Evolutionary conservation across 805 yeast species (phyloP).

Genomic region (Candida nitratophila): DNA sequence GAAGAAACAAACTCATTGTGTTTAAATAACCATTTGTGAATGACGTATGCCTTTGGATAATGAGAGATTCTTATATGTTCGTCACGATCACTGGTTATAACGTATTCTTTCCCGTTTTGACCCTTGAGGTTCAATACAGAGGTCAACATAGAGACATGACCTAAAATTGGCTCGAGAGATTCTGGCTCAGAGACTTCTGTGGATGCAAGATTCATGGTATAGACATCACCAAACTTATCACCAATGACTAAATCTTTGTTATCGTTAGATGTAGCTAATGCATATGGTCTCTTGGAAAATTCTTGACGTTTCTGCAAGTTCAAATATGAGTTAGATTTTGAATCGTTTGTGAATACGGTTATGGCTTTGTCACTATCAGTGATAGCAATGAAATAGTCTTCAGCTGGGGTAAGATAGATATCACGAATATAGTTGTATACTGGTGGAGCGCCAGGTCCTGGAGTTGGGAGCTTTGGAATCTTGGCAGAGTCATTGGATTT

Average conservation of each 20-base stretch:
- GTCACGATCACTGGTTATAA: slow-evolving; percentile 87
- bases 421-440: slow-evolving; percentile 63
- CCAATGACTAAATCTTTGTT: slow-evolving; percentile 58
- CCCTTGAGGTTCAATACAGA: slow-evolving; percentile 45
- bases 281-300: slow-evolving; percentile 90
- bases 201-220: slow-evolving; percentile 41
- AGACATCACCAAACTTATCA: slow-evolving; percentile 96
- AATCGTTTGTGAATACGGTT: slow-evolving; percentile 44
- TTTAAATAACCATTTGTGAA: slow-evolving; percentile 81
- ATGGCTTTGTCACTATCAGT: slow-evolving; percentile 83
- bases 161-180: slow-evolving; percentile 61
- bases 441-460: slow-evolving; percentile 66
- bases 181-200: slow-evolving; percentile 29
- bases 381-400: slow-evolving; percentile 52
- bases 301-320: slow-evolving; percentile 58
- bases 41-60: slow-evolving; percentile 70
- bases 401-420: slow-evolving; percentile 46
- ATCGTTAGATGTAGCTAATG: slow-evolving; percentile 53
- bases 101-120: slow-evolving; percentile 37
- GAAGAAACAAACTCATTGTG: slow-evolving; percentile 78
- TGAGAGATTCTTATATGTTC: slow-evolving; percentile 86
- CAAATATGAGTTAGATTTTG: slow-evolving; percentile 33
- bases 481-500: slow-evolving; percentile 25
- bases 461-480: slow-evolving; percentile 47
- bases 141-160: slow-evolving; percentile 97